A percentile compares a stretch with the other conserved stretches of the same genome.
These are phyloP conservation scores for Candida fluviatilis DNA, from an alignment of 805 yeast genomes.

Conservation along the genomic window DNA sequence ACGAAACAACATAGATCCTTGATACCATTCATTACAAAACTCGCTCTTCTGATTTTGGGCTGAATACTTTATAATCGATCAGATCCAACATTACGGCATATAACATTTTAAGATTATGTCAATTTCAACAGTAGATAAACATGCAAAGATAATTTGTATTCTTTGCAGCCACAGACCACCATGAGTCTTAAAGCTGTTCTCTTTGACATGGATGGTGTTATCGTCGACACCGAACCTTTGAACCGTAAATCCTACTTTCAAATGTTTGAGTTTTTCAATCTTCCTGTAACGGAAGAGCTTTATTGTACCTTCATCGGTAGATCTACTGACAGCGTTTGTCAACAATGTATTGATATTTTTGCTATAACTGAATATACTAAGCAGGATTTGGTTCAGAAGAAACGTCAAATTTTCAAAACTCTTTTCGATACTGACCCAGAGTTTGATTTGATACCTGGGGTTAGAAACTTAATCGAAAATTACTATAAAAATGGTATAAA, in stretches of 20 bases:
- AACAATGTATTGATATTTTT: not conserved
- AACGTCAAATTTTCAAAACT: not conserved
- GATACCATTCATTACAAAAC: too few species aligned
- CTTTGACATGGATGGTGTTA: constrained; percentile 4
- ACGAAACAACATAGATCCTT: too few species aligned
- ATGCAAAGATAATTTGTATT: too few species aligned
- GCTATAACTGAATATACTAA: not conserved
- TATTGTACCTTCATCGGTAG: constrained; percentile 1
- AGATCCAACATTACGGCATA: too few species aligned
- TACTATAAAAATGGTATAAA: constrained; percentile 1
- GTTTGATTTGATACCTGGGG: constrained; percentile 3
- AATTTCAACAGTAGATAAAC: too few species aligned
- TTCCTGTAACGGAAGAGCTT: not conserved
- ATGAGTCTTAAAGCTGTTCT: constrained; percentile 2
- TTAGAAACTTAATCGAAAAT: constrained; percentile 2
- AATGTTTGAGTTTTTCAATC: constrained; percentile 2
- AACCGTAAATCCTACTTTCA: constrained; percentile 1
- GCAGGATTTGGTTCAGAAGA: not conserved
- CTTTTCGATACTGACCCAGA: constrained; percentile 2
- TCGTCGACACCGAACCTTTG: constrained; percentile 2
- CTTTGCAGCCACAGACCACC: not conserved
- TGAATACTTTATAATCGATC: too few species aligned
- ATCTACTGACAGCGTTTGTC: constrained; percentile 2
- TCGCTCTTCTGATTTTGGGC: too few species aligned
- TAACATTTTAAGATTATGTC: too few species aligned